Evolutionary conservation across 129 eudicot genomes (phyloP), one percentile per base, ranked within the genome.

Genomic region (Saussurea involucrata): DNA sequence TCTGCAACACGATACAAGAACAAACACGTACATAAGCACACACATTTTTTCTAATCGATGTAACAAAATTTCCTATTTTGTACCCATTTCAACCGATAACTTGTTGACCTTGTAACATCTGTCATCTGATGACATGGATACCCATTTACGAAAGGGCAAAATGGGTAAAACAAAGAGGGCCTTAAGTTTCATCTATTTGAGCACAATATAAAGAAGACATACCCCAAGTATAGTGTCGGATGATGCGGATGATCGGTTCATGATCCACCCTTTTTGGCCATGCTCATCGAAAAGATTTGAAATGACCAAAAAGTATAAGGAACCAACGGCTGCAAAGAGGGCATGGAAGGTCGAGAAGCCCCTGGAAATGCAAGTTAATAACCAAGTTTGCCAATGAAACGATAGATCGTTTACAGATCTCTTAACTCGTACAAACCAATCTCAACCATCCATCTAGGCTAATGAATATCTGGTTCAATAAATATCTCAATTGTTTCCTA

Each of bases 341-440:
- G 97, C 97, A 78, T 92, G 97, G 84, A 92, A 87, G 57, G 97
- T 89, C 55, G 95, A 92, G 83, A 92, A 87, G 24, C 97, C 97
- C 87, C 95, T 88, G 77, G 13, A 18, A 68, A 15, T 24, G 36
- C 37, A 12, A 70, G 65, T 21, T 12, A 75, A 40, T 4, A 36
- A 36, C 42, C 29, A 60, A 21, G 63, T 83, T 68, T 75, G 72
- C 55, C 24, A 27, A 49, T 58, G 72, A 68, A 40, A 80, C 28
- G 3, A 17, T 17, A 36, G 8, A 42, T 42, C 53, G 2, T 42
- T 42, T 42, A 10, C 53, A 42, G 2, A 42, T n/a, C 53, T 42
- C 53, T 10, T 42, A 42, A 10, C 12, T 13, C 53, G 12, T 17
- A 17, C 8, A 15, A 49, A 49, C 2, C 20, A 49, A 49, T 49